Base-by-base conservation (phyloP, 73 alveolate genomes). In the Effrenium voratum region DNA sequence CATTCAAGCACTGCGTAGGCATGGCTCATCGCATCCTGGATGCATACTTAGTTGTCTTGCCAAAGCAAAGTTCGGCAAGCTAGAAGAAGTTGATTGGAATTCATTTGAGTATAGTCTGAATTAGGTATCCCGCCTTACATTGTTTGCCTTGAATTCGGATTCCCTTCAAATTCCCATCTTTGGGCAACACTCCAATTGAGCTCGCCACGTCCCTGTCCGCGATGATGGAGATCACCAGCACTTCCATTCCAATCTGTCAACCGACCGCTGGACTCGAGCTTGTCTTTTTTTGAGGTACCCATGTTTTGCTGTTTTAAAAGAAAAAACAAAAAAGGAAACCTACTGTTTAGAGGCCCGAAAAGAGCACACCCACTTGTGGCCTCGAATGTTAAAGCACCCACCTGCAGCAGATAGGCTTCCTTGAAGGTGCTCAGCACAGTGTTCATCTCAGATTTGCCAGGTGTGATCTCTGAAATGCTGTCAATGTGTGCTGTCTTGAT, bases 151-250 rank as follows among this genome's bases (percentile, higher is more conserved):
- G n/a, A n/a, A n/a, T n/a, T n/a, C n/a, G n/a, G n/a, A n/a, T n/a
- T n/a, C n/a, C n/a, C n/a, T n/a, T n/a, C n/a, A n/a, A n/a, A n/a
- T n/a, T n/a, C n/a, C n/a, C n/a, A n/a, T n/a, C n/a, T n/a, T n/a
- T n/a, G n/a, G n/a, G n/a, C n/a, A 57, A 30, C 1, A 57, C 72
- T 30, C 28, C 72, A 57, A 22, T 44, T 55, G 44, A 41, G 95
- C 70, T 8, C 40, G 10, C 24, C 24, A 72, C 95, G 30, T 63
- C 84, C 63, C 44, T 87, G 84, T 46, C 83, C n/a, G 75, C 95
- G 50, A 87, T 70, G 32, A 87, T 87, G 95, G 84, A 59, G 70
- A 87, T 87, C 49, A 87, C 95, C 72, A 87, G 95, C 95, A 87
- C 79, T 8, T 87, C 95, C 95, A 87, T 87, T 50, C 73, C 75